phyloP scores from a whole-genome alignment of 108 stramenopile genomes.

The Cyclotella kingstonii region DNA sequence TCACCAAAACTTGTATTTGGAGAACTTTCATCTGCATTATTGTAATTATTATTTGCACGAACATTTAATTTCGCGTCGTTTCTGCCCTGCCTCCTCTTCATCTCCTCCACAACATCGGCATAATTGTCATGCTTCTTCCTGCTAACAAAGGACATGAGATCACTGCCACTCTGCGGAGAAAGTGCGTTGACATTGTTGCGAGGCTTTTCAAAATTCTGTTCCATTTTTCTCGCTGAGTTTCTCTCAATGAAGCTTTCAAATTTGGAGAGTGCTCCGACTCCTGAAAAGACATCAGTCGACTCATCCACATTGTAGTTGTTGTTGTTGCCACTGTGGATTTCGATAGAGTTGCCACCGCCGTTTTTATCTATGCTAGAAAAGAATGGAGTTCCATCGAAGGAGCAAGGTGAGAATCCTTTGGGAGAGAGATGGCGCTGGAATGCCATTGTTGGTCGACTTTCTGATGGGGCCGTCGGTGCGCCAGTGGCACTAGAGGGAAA shows the following conservation, averaged over 20 bases:
- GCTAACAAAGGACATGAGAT: slow-evolving; percentile 39
- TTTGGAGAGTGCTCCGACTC: slow-evolving; percentile 8
- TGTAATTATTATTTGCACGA: background rate
- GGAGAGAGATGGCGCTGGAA: background rate
- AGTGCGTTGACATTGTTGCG: background rate
- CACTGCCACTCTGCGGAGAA: slow-evolving; percentile 27
- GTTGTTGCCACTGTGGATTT: background rate
- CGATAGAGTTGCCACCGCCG: background rate
- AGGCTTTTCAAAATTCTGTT: too few relatives aligned
- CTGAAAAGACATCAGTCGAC: background rate
- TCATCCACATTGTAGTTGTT: background rate
- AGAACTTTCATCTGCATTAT: background rate
- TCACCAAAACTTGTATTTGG: background rate
- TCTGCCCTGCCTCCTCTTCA: slow-evolving; percentile 31
- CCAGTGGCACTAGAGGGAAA: too few relatives aligned
- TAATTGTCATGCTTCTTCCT: slow-evolving; percentile 39
- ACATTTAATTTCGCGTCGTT: background rate
- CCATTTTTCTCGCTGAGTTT: too few relatives aligned
- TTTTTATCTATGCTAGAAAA: too few relatives aligned
- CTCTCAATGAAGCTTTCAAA: slow-evolving; percentile 32
- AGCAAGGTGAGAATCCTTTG: background rate
- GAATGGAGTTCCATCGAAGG: background rate
- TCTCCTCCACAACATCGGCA: slow-evolving; percentile 40
- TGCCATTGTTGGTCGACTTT: background rate
- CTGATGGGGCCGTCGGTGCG: too few relatives aligned